Base-by-base conservation (phyloP, 2,329 filamentous ascomycete genomes). In the Botrytis pseudocinerea region DNA sequence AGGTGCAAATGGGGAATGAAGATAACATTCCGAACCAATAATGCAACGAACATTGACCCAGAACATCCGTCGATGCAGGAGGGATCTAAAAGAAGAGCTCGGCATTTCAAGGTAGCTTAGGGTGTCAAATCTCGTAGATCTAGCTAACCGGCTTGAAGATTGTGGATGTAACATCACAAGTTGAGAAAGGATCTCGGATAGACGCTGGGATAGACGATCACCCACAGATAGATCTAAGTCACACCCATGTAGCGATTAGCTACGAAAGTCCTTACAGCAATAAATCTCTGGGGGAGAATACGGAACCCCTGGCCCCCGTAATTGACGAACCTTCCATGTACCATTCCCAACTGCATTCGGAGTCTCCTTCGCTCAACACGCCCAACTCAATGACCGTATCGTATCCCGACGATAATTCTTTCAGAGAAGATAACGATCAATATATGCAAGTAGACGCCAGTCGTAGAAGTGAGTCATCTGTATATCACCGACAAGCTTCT, bases 41-140 rank as follows among this genome's bases (percentile, higher is more conserved):
- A 81, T 73, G 78, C 80, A 68, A 81, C 76, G 64, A 73, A 78
- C 25, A 69, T 80, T 28, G 78, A 77, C 57, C 74, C 78, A 5
- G 77, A 79, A 62, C 79, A 80, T 74, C 79, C 79, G 14, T 81
- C 80, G 0, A 81, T 81, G 79, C 79, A 75, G 32, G 78, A 79
- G 8, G 20, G 32, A 38, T 38, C 60, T 8, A 38, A 38, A 38
- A 62, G 40, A 62, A 32, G 60, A 25, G 60, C 60, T 25, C 60
- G 60, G 28, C 16, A 25, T 62, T 62, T 62, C 14, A 62, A 62
- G n/a, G 60, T 62, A 38, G 18, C 38, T 25, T 10, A 18, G 18
- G 16, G 14, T 8, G n/a, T 35, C 28, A 38, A 61, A 71, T 35
- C 42, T 44, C 42, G 14, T 44, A 44, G 42, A 44, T 44, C 2